A percentile compares a stretch with the other conserved stretches of the same genome.
phyloP scores from a whole-genome alignment of 805 yeast species.

The Ogataea ganodermae region DNA sequence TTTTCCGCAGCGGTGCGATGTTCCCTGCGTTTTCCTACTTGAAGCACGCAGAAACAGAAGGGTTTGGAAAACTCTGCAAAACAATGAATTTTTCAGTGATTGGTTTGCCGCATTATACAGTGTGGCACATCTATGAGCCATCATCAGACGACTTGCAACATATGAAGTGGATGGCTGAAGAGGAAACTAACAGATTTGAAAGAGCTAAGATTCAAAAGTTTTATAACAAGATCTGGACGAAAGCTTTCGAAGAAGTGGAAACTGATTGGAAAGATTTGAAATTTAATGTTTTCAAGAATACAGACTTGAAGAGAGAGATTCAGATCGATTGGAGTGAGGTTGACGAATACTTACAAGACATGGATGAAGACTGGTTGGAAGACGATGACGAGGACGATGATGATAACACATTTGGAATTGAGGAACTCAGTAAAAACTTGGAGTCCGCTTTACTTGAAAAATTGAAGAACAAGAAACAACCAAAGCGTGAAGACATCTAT shows the following conservation, averaged over 20 bases:
- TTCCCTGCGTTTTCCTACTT: slow-evolving; percentile 94
- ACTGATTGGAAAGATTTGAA: slow-evolving; percentile 72
- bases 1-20: slow-evolving; percentile 84
- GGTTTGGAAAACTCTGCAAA: slow-evolving; percentile 84
- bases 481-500: slow-evolving; percentile 12
- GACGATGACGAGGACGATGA: slow-evolving; percentile 21
- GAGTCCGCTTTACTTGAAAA: slow-evolving; percentile 18
- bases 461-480: slow-evolving; percentile 13
- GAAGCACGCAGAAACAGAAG: slow-evolving; percentile 96
- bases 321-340: slow-evolving; percentile 72
- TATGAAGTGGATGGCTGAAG: slow-evolving; percentile 85
- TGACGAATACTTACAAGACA: slow-evolving; percentile 42
- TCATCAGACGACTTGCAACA: slow-evolving; percentile 81
- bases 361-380: slow-evolving; percentile 25
- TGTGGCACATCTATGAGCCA: slow-evolving; percentile 95
- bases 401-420: slow-evolving; percentile 13
- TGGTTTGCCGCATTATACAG: slow-evolving; percentile 89
- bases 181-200: slow-evolving; percentile 65
- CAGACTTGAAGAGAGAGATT: slow-evolving; percentile 58
- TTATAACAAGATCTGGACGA: slow-evolving; percentile 73
- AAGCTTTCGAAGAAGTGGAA: slow-evolving; percentile 78
- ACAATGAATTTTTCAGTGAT: slow-evolving; percentile 82
- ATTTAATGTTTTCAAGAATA: slow-evolving; percentile 70
- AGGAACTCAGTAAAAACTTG: slow-evolving; percentile 18
- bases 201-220: slow-evolving; percentile 65